A percentile compares a stretch with the other conserved stretches of the same genome.
Evolutionary conservation across 139 green algal species (phyloP).

Genomic region (Yamagishiella unicocca): DNA sequence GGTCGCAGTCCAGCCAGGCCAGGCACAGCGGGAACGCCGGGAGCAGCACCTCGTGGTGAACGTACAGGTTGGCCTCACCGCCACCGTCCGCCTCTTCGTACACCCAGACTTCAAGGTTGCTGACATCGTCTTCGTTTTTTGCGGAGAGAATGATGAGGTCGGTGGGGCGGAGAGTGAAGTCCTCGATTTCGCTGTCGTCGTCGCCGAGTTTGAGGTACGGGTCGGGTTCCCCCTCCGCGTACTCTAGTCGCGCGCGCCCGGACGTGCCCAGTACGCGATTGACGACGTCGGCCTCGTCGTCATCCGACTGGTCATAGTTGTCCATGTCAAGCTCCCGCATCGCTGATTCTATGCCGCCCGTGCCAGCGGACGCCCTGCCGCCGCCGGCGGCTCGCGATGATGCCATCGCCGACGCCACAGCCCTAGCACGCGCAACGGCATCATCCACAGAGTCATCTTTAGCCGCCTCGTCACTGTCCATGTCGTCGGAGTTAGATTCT

Average conservation of each 20-base stretch:
- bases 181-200: slow-evolving; percentile 79
- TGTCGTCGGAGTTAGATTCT: slow-evolving; percentile 20
- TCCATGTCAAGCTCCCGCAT: slow-evolving; percentile 98
- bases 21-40: slow-evolving; percentile 93
- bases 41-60: slow-evolving; percentile 97
- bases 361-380: slow-evolving; percentile 10
- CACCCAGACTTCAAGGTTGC: slow-evolving; percentile 96
- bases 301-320: slow-evolving; percentile 90
- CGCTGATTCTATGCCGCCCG: slow-evolving; percentile 37
- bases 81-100: slow-evolving; percentile 87
- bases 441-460: slow-evolving; percentile 40
- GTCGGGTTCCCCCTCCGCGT: slow-evolving; percentile 71
- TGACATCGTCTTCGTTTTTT: slow-evolving; percentile 95
- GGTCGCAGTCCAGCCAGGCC: slow-evolving; percentile 89
- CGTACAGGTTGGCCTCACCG: slow-evolving; percentile 87
- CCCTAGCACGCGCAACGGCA: not conserved
- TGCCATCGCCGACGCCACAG: slow-evolving; percentile 19
- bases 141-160: slow-evolving; percentile 94
- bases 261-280: slow-evolving; percentile 51
- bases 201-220: slow-evolving; percentile 76
- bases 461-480: slow-evolving; percentile 48
- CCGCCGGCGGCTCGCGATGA: slow-evolving; percentile 26
- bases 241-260: slow-evolving; percentile 25
- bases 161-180: slow-evolving; percentile 75
- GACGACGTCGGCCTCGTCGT: slow-evolving; percentile 64